phyloP scores from a whole-genome alignment of 257 asterid genomes.

The Striga asiatica region DNA sequence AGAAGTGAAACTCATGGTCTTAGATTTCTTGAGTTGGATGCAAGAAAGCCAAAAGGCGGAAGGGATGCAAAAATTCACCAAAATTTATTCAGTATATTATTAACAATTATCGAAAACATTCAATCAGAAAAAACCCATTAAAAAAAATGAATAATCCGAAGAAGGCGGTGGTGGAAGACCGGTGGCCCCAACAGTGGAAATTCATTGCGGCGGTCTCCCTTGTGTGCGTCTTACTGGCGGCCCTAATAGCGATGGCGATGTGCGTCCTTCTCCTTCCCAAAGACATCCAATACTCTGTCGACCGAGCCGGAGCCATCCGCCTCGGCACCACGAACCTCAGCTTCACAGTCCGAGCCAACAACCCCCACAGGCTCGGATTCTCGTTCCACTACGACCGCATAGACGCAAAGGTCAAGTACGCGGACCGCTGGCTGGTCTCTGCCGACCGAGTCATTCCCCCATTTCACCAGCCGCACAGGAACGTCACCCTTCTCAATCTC shows the following conservation, averaged over 20 bases:
- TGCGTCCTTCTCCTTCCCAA: neutral
- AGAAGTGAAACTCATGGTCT: neutral
- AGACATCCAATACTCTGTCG: neutral
- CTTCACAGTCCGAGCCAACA: neutral
- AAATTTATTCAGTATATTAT: too few species aligned
- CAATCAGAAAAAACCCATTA: too few species aligned
- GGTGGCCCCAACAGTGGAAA: neutral
- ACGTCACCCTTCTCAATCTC: neutral
- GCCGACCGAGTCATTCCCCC: neutral
- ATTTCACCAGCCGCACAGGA: neutral
- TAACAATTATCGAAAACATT: too few species aligned
- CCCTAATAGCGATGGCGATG: neutral
- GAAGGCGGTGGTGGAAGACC: neutral
- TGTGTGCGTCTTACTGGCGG: neutral
- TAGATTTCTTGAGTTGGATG: neutral
- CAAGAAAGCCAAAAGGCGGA: neutral
- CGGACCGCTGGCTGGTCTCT: neutral
- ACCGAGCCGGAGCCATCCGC: neutral
- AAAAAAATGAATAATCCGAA: too few species aligned
- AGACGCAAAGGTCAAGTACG: neutral
- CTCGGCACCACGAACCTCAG: neutral
- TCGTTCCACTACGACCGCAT: neutral
- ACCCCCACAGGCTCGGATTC: neutral
- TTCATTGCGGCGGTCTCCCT: neutral
- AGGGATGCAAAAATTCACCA: too few species aligned